A percentile compares a stretch with the other conserved stretches of the same genome.
These are phyloP conservation scores for Oidiodendron maius DNA, from an alignment of 495 filamentous ascomycete genomes.

Conservation along the genomic window DNA sequence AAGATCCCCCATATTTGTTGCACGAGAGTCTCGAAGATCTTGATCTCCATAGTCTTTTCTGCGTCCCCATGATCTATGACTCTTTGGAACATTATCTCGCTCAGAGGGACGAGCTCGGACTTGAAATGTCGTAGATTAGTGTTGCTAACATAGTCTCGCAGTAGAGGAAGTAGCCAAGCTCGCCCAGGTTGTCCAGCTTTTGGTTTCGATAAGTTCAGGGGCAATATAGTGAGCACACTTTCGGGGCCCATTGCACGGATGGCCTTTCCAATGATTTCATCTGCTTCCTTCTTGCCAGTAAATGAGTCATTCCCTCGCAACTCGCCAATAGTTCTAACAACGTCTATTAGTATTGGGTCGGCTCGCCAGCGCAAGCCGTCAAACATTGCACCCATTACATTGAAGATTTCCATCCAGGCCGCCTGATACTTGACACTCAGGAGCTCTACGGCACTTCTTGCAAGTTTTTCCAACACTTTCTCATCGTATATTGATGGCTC, in stretches of 20 bases:
- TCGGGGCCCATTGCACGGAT: slow-evolving; percentile 85
- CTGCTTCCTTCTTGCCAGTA: slow-evolving; percentile 89
- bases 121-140: slow-evolving; percentile 82
- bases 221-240: slow-evolving; percentile 69
- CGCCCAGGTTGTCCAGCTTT: slow-evolving; percentile 71
- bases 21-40: slow-evolving; percentile 94
- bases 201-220: slow-evolving; percentile 76
- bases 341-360: slow-evolving; percentile 63
- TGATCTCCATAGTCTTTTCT: slow-evolving; percentile 87
- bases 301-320: slow-evolving; percentile 86
- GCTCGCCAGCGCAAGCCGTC: slow-evolving; percentile 81
- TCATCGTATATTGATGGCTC: slow-evolving; percentile 88
- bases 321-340: slow-evolving; percentile 76
- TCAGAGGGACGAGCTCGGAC: slow-evolving; percentile 77
- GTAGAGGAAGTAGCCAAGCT: slow-evolving; percentile 89
- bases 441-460: slow-evolving; percentile 58
- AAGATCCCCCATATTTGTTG: slow-evolving; percentile 92
- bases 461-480: slow-evolving; percentile 71
- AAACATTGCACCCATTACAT: slow-evolving; percentile 80
- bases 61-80: slow-evolving; percentile 71
- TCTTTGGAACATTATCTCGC: slow-evolving; percentile 82
- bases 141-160: slow-evolving; percentile 80
- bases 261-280: slow-evolving; percentile 79
- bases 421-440: slow-evolving; percentile 86
- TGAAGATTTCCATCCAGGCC: slow-evolving; percentile 94